Evolutionary conservation across 257 asterid species (phyloP).

Genomic region (Ligustrum vulgare): DNA sequence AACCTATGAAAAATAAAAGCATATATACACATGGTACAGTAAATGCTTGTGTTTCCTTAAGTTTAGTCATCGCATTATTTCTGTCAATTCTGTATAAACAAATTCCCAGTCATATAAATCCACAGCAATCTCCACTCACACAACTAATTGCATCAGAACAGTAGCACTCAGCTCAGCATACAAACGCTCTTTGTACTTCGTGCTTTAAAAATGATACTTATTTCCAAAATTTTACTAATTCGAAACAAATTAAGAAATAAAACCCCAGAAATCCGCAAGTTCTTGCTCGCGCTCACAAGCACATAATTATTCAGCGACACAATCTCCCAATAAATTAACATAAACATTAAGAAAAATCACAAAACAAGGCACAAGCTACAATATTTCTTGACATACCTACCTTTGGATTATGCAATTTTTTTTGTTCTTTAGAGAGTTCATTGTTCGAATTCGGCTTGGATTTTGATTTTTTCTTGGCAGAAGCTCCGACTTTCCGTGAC

Average conservation of each 20-base stretch:
- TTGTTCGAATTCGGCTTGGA: slow-evolving; percentile 36
- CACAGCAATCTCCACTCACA: background rate
- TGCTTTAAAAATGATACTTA: background rate
- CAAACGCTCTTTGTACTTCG: background rate
- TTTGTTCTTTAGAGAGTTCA: slow-evolving; percentile 52
- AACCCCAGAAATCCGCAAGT: no score
- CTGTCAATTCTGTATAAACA: background rate
- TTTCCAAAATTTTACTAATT: background rate
- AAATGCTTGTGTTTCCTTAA: background rate
- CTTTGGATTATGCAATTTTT: slow-evolving; percentile 59
- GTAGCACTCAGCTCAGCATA: background rate
- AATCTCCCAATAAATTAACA: background rate
- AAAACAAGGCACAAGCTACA: background rate
- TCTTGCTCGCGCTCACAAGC: background rate
- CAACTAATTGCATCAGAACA: background rate
- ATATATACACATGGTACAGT: background rate
- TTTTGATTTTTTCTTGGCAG: slow-evolving; percentile 72
- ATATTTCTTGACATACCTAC: slow-evolving; percentile 37
- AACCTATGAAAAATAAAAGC: background rate
- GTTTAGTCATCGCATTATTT: no score
- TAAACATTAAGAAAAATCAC: background rate
- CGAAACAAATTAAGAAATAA: background rate
- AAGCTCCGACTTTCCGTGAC: slow-evolving; percentile 66
- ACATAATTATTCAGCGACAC: background rate
- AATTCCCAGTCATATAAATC: no score